Base-by-base conservation (phyloP, 2,329 filamentous ascomycete genomes). In the Penicillium glabrum region DNA sequence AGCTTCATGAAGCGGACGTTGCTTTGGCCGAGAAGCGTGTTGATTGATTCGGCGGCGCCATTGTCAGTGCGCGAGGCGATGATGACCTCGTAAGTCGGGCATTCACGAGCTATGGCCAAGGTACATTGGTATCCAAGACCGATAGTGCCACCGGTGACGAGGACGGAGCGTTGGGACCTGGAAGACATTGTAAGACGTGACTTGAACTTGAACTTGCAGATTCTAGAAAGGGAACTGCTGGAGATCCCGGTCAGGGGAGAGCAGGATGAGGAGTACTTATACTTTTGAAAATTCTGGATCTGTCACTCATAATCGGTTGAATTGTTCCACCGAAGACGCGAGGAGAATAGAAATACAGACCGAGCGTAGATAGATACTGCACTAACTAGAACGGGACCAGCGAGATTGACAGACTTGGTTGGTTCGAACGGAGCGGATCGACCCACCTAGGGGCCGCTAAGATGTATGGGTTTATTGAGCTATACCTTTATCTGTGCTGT, bases 131-230 rank as follows among this genome's bases (percentile, higher is more conserved):
- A 81, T 2, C 80, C 80, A 0, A 82, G 64, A 11, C 74, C 74
- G 10, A 61, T 51, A 1, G 79, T 82, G 5, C 80, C 80, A 16
- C 80, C 80, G 1, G 79, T 82, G 31, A 81, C 54, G n/a, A 60
- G 53, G 9, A 59, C 46, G 39, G 24, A 49, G 39, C 39, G 46
- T 46, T 59, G n/a, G 16, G 50, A 51, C 6, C 45, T 46, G n/a
- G 29, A 19, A 5, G 52, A 33, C 56, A 58, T 58, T 9, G 5
- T 35, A 26, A 49, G 9, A 37, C 39, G 27, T 31, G 14, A 39
- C 5, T 41, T 31, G 29, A 24, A 39, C 5, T 41, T 31, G 29
- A 24, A 13, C 9, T 11, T 41, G 37, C 10, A 16, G 9, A 11
- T 2, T 16, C 26, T 6, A 21, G 19, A 44, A 19, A 44, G 41